A percentile compares a stretch with the other conserved stretches of the same genome.
phyloP scores from a whole-genome alignment of 139 green algal species.

The Chlamydomonas schloesseri region DNA sequence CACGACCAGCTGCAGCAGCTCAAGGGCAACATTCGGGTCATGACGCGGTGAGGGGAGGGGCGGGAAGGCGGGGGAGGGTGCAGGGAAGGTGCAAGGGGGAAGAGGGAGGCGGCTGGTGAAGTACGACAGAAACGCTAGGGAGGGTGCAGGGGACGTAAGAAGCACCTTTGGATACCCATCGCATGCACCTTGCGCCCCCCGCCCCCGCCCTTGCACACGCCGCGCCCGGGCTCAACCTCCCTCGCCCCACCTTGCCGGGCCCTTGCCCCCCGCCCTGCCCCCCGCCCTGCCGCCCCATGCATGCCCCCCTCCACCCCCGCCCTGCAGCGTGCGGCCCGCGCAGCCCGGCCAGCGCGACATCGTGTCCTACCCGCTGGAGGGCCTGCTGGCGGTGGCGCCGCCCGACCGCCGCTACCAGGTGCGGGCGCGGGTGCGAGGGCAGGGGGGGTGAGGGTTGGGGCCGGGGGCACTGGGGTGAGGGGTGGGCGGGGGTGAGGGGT shows the following conservation, averaged over 20 bases:
- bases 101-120: neutral
- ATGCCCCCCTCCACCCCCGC: neutral
- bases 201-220: too few species aligned
- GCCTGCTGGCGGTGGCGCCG: conserved; percentile 58
- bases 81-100: too few species aligned
- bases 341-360: conserved; percentile 31
- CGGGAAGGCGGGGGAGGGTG: neutral
- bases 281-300: neutral
- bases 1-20: conserved; percentile 80
- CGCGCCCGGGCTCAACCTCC: too few species aligned
- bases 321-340: conserved; percentile 40
- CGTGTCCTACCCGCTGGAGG: conserved; percentile 66
- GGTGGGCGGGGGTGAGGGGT: too few species aligned
- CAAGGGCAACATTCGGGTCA: conserved; percentile 81
- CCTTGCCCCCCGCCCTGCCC: neutral
- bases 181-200: too few species aligned
- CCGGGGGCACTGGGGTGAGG: too few species aligned
- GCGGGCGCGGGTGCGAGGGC: too few species aligned
- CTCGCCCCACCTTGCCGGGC: too few species aligned
- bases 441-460: too few species aligned
- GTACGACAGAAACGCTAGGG: too few species aligned
- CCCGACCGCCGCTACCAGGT: conserved; percentile 60
- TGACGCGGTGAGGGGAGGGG: conserved; percentile 58
- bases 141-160: too few species aligned
- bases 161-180: too few species aligned